Percentiles rank a stretch among this genome's conserved stretches.
Conservation (phyloP, 495 filamentous ascomycete genomes). For the Xylaria castorea region DNA sequence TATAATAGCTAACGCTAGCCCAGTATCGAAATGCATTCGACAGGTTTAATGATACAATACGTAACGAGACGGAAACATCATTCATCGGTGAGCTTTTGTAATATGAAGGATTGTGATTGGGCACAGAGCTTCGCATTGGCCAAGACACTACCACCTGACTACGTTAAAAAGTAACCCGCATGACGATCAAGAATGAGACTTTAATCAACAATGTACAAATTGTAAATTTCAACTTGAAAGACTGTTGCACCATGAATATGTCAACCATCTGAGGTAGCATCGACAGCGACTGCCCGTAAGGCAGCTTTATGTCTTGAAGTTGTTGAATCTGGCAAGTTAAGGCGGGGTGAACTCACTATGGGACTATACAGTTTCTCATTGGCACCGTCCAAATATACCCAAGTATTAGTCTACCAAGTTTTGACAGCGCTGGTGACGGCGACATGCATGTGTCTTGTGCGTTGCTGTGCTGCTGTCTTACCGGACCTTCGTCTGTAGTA, state of each 20-base stretch:
- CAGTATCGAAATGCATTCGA: slow-evolving; percentile 45
- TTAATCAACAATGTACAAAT: neutral
- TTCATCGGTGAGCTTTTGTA: slow-evolving; percentile 40
- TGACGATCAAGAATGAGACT: neutral
- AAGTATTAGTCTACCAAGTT: slow-evolving; percentile 12
- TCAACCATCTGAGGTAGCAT: neutral
- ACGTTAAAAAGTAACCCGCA: neutral
- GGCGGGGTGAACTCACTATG: neutral
- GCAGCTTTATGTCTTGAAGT: neutral
- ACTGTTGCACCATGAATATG: neutral
- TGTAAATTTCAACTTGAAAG: neutral
- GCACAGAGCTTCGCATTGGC: neutral
- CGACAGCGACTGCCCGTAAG: neutral
- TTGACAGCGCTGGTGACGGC: slow-evolving; percentile 2
- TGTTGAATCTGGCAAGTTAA: neutral
- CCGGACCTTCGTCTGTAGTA: no score
- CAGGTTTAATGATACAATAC: slow-evolving; percentile 23
- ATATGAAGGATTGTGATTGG: neutral
- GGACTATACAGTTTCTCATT: slow-evolving; percentile 3
- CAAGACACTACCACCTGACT: neutral
- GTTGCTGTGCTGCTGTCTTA: no score
- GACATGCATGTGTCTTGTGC: neutral
- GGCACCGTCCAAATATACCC: neutral
- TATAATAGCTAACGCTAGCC: slow-evolving; percentile 21
- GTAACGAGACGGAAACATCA: slow-evolving; percentile 35